These are phyloP conservation scores for Elsinoe australis DNA, from an alignment of 2,329 filamentous ascomycete genomes.

Conservation along the genomic window DNA sequence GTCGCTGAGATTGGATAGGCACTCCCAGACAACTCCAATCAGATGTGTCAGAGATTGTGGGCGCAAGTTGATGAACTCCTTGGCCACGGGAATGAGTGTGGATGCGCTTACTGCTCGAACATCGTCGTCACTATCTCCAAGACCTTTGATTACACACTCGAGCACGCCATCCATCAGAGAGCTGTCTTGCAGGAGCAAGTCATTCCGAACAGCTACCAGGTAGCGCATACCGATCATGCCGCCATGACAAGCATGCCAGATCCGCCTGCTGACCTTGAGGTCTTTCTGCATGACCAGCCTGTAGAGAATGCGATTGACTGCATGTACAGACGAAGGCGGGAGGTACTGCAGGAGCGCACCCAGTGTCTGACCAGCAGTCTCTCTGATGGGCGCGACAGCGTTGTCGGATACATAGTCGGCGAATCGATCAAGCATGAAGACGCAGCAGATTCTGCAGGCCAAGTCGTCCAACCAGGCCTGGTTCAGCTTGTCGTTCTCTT, in stretches of 20 bases:
- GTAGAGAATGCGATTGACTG: conserved; percentile 76
- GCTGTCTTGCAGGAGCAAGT: conserved; percentile 74
- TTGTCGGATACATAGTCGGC: conserved; percentile 97
- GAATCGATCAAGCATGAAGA: conserved; percentile 95
- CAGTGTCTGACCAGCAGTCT: conserved; percentile 89
- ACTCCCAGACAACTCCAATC: conserved; percentile 95
- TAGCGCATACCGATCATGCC: conserved; percentile 97
- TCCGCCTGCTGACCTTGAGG: conserved; percentile 60
- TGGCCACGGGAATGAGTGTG: conserved; percentile 91
- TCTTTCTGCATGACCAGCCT: conserved; percentile 89
- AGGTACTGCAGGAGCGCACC: conserved; percentile 84
- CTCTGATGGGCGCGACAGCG: conserved; percentile 89
- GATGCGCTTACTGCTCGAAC: conserved; percentile 94
- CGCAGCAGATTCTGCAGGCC: conserved; percentile 87
- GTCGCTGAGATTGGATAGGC: conserved; percentile 90
- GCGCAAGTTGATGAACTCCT: conserved; percentile 84
- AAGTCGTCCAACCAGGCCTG: conserved; percentile 86
- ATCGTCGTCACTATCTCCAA: conserved; percentile 87
- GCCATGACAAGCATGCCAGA: conserved; percentile 94
- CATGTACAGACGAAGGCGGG: conserved; percentile 67
- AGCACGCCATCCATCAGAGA: conserved; percentile 90
- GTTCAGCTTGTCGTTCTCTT: conserved; percentile 73
- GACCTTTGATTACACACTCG: conserved; percentile 85
- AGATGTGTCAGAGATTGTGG: conserved; percentile 69
- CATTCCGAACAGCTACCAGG: conserved; percentile 88